Conservation (phyloP, 2,329 filamentous ascomycete genomes). For the Samsoniella hepiali region DNA sequence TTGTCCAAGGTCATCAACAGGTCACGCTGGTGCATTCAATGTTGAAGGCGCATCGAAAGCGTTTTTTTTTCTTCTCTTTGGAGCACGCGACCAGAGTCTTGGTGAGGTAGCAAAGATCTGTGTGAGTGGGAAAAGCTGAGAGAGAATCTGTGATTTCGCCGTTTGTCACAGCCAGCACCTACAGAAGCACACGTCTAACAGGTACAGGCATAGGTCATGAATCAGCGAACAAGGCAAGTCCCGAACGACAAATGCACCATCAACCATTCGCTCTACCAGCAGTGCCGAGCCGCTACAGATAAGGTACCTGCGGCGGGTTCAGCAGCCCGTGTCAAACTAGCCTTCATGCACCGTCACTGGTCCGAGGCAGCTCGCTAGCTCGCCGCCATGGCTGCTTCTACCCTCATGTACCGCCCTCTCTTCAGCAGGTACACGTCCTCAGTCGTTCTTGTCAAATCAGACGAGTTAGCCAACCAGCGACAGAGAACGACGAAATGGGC, state of each 20-base stretch:
- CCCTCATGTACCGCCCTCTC: background rate
- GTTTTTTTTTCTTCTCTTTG: background rate
- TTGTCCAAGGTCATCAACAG: background rate
- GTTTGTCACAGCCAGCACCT: background rate
- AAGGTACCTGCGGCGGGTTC: background rate
- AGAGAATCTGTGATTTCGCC: background rate
- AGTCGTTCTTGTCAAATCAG: background rate
- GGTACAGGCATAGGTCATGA: too few species aligned
- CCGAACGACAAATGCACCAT: background rate
- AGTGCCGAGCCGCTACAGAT: background rate
- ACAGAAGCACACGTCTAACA: background rate
- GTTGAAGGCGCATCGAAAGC: background rate
- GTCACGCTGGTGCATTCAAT: background rate
- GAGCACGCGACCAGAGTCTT: background rate
- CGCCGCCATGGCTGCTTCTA: background rate
- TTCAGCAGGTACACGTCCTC: background rate
- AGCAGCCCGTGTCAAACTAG: background rate
- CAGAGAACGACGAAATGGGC: background rate
- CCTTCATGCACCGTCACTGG: background rate
- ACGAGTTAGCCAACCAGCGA: constrained; percentile 5
- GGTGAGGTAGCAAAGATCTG: background rate
- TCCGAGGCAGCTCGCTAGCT: background rate
- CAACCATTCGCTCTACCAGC: background rate
- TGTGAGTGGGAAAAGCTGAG: background rate
- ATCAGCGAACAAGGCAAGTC: background rate